Conservation (phyloP, 345 rosid genomes). For the Salix exigua region DNA sequence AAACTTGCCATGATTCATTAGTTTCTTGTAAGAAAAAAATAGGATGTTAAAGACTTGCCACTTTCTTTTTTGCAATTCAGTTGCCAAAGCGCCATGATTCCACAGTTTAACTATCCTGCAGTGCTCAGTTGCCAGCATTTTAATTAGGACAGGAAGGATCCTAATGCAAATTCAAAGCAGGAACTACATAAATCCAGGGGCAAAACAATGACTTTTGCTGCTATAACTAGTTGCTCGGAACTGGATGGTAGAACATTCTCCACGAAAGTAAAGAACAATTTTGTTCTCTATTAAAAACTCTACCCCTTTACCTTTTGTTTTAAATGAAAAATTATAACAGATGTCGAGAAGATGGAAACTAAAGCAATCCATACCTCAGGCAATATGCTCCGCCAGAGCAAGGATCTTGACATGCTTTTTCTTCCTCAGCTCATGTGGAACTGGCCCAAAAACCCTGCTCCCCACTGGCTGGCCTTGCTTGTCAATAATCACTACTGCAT, state of each 20-base stretch:
- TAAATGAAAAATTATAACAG: neutral
- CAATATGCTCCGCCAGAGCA: constrained; percentile 76
- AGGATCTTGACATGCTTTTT: constrained; percentile 82
- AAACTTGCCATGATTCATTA: too few species aligned
- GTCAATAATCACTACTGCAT: constrained; percentile 74
- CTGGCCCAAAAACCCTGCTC: constrained; percentile 82
- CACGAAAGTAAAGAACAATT: too few species aligned
- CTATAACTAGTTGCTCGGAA: neutral
- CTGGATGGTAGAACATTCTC: neutral
- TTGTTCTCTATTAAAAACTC: neutral
- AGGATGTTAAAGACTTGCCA: too few species aligned
- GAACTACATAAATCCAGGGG: neutral
- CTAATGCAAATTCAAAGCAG: neutral
- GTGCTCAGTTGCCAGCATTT: too few species aligned
- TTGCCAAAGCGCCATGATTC: too few species aligned
- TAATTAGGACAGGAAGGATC: neutral
- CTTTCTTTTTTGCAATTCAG: too few species aligned
- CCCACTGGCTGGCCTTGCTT: constrained; percentile 75
- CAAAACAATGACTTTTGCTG: neutral
- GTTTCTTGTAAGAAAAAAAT: too few species aligned
- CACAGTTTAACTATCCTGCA: too few species aligned
- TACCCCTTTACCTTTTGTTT: neutral
- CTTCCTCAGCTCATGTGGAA: constrained; percentile 92
- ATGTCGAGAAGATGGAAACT: neutral
- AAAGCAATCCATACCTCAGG: constrained; percentile 32